Conservation (phyloP, 768 basidiomycete genomes). For the Kondoa malvinella region DNA sequence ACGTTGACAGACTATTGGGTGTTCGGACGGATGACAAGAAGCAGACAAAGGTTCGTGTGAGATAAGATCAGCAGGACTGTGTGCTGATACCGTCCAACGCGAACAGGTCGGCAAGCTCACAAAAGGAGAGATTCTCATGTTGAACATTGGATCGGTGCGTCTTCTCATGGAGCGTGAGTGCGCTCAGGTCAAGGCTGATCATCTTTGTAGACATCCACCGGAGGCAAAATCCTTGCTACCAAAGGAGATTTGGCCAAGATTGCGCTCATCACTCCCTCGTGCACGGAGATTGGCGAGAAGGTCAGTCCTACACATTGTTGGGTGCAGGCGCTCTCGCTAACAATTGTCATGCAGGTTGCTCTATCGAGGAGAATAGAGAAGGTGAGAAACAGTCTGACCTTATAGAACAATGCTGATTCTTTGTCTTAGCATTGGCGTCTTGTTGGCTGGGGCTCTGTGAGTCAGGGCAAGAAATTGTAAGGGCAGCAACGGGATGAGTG, state of each 20-base stretch:
- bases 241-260: conserved; percentile 83
- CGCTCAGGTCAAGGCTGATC: not conserved
- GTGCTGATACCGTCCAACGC: not conserved
- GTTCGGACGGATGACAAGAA: conserved; percentile 99
- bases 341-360: too few species aligned
- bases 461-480: too few species aligned
- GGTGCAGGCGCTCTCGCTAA: too few species aligned
- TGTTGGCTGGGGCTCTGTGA: not conserved
- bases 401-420: not conserved
- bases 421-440: not conserved
- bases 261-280: conserved; percentile 79
- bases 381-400: not conserved
- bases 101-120: conserved; percentile 15
- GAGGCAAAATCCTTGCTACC: conserved; percentile 81
- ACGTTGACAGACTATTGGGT: conserved; percentile 47
- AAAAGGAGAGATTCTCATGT: conserved; percentile 13
- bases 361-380: not conserved
- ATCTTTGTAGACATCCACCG: conserved; percentile 63
- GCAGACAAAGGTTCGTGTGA: conserved; percentile 79
- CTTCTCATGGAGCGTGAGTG: not conserved
- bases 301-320: too few species aligned
- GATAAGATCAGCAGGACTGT: not conserved
- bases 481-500: too few species aligned
- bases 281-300: conserved; percentile 94
- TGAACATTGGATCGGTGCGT: not conserved